Evolutionary conservation across 371 early-diverging fungal genomes (phyloP), one percentile per base, ranked within the genome.

Genomic region (Apophysomyces ossiformis): DNA sequence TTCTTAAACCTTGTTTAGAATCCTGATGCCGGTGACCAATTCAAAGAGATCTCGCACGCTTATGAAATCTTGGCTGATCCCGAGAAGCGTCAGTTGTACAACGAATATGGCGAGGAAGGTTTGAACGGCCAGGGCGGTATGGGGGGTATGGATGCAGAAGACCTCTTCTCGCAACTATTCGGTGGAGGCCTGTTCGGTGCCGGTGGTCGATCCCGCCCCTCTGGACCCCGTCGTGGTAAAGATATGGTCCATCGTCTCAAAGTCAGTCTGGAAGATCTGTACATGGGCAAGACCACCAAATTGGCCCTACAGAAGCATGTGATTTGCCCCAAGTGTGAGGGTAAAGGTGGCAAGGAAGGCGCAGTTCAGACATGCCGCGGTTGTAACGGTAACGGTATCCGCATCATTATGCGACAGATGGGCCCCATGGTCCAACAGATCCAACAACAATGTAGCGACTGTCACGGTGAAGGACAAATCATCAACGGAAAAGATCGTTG

Each of bases 351-450:
- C 60, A 90, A 84, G 75, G 87, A 85, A 65, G 90, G 85, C 21
- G 87, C 85, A 58, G 90, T 84, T 65, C 84, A 75, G 66, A 79
- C 86, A 15, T 97, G 97, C 79, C 37, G 61, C 38, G 83, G 78
- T 44, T 97, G 98, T 84, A 73, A 87, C 37, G 98, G 98, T 54
- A 85, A 88, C 65, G 98, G 98, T 80, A 75, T 93, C 69, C 90
- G 90, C 70, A 79, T 95, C 16, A 88, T 89, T 66, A 85, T 95
- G 70, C 86, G 97, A 59, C 98, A 97, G 79, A 92, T 98, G 84
- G 98, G 98, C 36, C 96, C 96, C 57, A 96, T 97, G 94, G 89
- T 98, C 62, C 99, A 99, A 85, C 98, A 96, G 84, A 90, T 97
- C 79, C 97, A 97, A 78, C 92, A 94, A 75, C 88, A 93, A 45